Evolutionary conservation across 2,329 filamentous ascomycete species (phyloP).

Genomic region (Claviceps capensis): DNA sequence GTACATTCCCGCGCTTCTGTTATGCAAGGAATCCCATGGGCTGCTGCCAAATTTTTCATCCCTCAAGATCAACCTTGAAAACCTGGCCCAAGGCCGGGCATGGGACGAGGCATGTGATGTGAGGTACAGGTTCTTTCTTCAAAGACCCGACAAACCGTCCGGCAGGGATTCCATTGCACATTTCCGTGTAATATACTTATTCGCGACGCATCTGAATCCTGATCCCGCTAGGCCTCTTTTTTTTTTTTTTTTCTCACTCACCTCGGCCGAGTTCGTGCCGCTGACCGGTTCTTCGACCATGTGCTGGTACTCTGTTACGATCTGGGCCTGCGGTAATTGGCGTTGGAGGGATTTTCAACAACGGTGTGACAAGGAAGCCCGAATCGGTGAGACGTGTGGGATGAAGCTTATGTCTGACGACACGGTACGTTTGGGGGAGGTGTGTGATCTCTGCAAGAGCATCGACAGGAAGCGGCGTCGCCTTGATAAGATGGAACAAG

Average conservation of each 20-base stretch:
- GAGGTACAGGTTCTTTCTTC: not conserved
- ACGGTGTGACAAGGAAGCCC: constrained; percentile 89
- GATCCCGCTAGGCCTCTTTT: constrained; percentile 6
- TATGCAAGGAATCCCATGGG: not conserved
- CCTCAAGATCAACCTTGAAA: not conserved
- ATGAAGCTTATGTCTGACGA: constrained; percentile 69
- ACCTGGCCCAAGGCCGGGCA: not conserved
- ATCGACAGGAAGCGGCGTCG: constrained; percentile 74
- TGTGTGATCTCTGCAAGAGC: constrained; percentile 79
- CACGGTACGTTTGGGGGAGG: constrained; percentile 43
- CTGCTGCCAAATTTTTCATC: not conserved
- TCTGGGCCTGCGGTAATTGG: constrained; percentile 79
- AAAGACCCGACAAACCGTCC: not conserved
- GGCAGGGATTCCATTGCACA: constrained; percentile 3
- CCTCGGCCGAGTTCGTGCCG: constrained; percentile 6
- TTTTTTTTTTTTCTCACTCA: constrained; percentile 3
- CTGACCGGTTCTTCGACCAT: constrained; percentile 35
- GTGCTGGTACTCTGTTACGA: constrained; percentile 93
- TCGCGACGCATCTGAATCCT: constrained; percentile 6
- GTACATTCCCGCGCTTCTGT: not conserved
- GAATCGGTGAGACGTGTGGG: constrained; percentile 91
- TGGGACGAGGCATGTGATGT: not conserved
- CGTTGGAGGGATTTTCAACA: constrained; percentile 88
- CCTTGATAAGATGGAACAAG: constrained; percentile 57
- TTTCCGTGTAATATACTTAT: constrained; percentile 6